phyloP scores from a whole-genome alignment of 805 yeast species.

The Spencermartinsiella europaea region DNA sequence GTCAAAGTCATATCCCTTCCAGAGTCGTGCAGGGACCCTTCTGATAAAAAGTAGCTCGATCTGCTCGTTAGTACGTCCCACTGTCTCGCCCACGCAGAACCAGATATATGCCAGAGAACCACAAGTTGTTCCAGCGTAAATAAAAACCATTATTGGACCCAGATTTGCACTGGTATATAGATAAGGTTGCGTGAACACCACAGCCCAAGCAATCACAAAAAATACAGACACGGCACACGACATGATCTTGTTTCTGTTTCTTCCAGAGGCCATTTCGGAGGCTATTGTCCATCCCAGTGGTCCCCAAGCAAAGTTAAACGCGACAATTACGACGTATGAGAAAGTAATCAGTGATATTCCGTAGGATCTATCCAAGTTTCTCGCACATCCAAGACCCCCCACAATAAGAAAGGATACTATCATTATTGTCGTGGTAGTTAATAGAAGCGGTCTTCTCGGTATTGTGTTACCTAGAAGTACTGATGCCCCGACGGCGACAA shows the following conservation, averaged over 20 bases:
- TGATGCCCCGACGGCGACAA: slow-evolving; percentile 3
- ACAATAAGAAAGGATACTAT: slow-evolving; percentile 7
- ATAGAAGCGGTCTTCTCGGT: slow-evolving; percentile 1
- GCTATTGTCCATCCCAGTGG: slow-evolving; percentile 11
- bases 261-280: slow-evolving; percentile 8
- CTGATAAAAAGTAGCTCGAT: slow-evolving; percentile 9
- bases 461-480: slow-evolving; percentile 3
- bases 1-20: slow-evolving; percentile 2
- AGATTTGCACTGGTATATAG: slow-evolving; percentile 9
- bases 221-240: slow-evolving; percentile 10
- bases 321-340: background rate
- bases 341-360: slow-evolving; percentile 4
- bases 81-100: slow-evolving; percentile 16
- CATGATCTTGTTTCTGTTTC: slow-evolving; percentile 10
- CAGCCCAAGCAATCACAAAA: slow-evolving; percentile 14
- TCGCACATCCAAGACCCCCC: slow-evolving; percentile 6
- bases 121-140: slow-evolving; percentile 11
- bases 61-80: slow-evolving; percentile 14
- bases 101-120: slow-evolving; percentile 6
- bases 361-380: slow-evolving; percentile 3
- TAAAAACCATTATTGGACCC: slow-evolving; percentile 11
- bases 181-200: slow-evolving; percentile 14
- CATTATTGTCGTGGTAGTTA: slow-evolving; percentile 4
- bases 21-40: slow-evolving; percentile 4
- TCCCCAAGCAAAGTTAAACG: slow-evolving; percentile 8